phyloP scores from a whole-genome alignment of 208 protist genomes.

The Trypanosoma mega region DNA sequence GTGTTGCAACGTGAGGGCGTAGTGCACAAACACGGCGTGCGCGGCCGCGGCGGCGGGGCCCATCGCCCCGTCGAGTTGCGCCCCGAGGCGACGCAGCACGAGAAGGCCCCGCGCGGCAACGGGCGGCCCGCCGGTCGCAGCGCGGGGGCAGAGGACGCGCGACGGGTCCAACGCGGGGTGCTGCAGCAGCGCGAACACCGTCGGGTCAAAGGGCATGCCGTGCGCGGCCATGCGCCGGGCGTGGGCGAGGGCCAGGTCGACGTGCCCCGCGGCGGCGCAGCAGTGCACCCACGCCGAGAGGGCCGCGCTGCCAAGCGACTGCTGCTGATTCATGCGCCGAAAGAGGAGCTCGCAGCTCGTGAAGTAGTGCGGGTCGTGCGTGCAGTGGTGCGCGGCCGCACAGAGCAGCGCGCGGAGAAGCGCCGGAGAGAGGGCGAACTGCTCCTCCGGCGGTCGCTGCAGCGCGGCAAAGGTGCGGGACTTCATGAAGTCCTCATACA shows the following conservation, averaged over 20 bases:
- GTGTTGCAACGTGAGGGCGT: slow-evolving; percentile 74
- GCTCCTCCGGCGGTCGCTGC: slow-evolving; percentile 77
- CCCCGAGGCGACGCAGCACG: slow-evolving; percentile 66
- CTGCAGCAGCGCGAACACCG: slow-evolving; percentile 72
- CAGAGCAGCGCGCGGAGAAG: slow-evolving; percentile 60
- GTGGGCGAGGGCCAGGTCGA: slow-evolving; percentile 50
- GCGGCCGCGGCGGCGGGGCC: slow-evolving; percentile 34
- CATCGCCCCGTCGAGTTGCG: slow-evolving; percentile 23
- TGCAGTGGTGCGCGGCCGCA: slow-evolving; percentile 65
- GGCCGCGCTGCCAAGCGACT: slow-evolving; percentile 44
- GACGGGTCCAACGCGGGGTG: slow-evolving; percentile 67
- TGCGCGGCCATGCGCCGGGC: slow-evolving; percentile 51
- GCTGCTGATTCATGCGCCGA: slow-evolving; percentile 74
- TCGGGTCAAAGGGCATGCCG: slow-evolving; percentile 54
- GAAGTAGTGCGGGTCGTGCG: slow-evolving; percentile 74
- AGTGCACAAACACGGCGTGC: slow-evolving; percentile 85
- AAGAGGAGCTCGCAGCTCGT: slow-evolving; percentile 62
- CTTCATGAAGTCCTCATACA: slow-evolving; percentile 91
- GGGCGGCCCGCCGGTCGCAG: slow-evolving; percentile 28
- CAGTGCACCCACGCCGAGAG: slow-evolving; percentile 73
- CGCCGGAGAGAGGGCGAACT: slow-evolving; percentile 61
- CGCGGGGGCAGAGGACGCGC: no score
- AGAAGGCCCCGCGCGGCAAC: slow-evolving; percentile 60
- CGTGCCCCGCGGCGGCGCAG: slow-evolving; percentile 57
- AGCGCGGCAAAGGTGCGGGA: slow-evolving; percentile 68